Conservation (phyloP, 176 grass and related monocot species). For the Oryza meridionalis region DNA sequence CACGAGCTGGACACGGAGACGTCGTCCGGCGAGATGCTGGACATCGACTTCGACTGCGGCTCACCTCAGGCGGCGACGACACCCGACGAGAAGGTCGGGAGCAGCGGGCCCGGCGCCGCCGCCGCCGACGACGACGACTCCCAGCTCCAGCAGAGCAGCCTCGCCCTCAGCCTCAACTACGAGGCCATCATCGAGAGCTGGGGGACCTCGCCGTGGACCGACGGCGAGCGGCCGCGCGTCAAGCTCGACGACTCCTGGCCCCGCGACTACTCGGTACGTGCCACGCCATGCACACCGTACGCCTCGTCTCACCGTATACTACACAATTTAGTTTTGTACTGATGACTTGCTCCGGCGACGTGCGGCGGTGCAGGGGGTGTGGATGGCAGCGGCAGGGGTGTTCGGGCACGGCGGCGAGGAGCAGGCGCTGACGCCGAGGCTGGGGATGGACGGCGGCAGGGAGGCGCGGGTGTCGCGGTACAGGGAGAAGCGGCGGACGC, state of each 20-base stretch:
- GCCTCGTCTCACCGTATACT: no score
- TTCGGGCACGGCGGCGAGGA: slow-evolving; percentile 33
- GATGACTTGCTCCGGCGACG: neutral
- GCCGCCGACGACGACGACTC: neutral
- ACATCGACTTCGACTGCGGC: slow-evolving; percentile 71
- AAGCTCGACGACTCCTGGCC: slow-evolving; percentile 67
- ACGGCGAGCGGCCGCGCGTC: slow-evolving; percentile 59
- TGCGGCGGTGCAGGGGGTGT: slow-evolving; percentile 37
- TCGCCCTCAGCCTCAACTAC: slow-evolving; percentile 74
- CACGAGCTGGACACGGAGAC: slow-evolving; percentile 51
- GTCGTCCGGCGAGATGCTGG: slow-evolving; percentile 59
- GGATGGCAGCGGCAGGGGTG: slow-evolving; percentile 41
- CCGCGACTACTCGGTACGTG: slow-evolving; percentile 55
- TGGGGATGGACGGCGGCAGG: slow-evolving; percentile 55
- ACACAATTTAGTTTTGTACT: neutral
- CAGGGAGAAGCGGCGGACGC: slow-evolving; percentile 88
- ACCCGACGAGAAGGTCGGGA: slow-evolving; percentile 16
- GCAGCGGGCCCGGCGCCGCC: neutral
- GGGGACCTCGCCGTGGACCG: slow-evolving; percentile 77
- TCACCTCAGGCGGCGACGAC: slow-evolving; percentile 45
- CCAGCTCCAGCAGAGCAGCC: slow-evolving; percentile 32
- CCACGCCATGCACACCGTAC: neutral
- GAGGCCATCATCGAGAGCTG: slow-evolving; percentile 80
- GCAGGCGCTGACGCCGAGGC: neutral
- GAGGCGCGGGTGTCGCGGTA: slow-evolving; percentile 85